phyloP scores from a whole-genome alignment of 441 rosid genomes.

The Bruguiera hainesii region DNA sequence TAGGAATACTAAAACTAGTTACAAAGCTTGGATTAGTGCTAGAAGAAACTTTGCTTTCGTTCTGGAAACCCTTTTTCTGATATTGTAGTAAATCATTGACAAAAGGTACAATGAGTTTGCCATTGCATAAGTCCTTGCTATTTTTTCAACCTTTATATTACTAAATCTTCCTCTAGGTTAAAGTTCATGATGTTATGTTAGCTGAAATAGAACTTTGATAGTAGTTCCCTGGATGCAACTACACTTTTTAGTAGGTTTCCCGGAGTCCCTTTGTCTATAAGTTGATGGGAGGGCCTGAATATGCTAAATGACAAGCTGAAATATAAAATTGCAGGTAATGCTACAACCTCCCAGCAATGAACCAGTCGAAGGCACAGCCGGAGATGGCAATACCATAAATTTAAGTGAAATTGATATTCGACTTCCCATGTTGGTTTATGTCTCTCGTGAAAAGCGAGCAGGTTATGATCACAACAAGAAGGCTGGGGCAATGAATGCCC shows the following conservation, averaged over 20 bases:
- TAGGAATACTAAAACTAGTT: constrained; percentile 15
- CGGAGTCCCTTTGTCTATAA: neutral
- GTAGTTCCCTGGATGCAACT: neutral
- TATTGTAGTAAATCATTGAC: no score
- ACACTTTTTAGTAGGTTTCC: neutral
- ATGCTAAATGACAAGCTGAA: constrained; percentile 3
- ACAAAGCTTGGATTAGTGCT: neutral
- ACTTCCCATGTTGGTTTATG: constrained; percentile 65
- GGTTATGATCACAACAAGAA: constrained; percentile 82
- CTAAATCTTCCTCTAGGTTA: neutral
- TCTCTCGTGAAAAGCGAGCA: constrained; percentile 68
- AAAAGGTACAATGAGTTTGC: no score
- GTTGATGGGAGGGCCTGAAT: neutral
- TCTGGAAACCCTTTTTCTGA: no score
- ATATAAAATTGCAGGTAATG: constrained; percentile 42
- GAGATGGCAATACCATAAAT: constrained; percentile 34
- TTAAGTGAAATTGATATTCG: constrained; percentile 58
- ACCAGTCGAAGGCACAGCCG: constrained; percentile 32
- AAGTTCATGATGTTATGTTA: neutral
- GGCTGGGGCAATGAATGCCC: constrained; percentile 82
- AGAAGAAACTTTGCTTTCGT: no score
- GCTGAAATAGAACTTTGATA: neutral
- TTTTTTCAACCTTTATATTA: no score
- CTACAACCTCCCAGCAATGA: constrained; percentile 53
- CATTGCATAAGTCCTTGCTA: no score